A percentile compares a stretch with the other conserved stretches of the same genome.
Conservation (phyloP, 345 rosid genomes). For the Euclidium syriacum region DNA sequence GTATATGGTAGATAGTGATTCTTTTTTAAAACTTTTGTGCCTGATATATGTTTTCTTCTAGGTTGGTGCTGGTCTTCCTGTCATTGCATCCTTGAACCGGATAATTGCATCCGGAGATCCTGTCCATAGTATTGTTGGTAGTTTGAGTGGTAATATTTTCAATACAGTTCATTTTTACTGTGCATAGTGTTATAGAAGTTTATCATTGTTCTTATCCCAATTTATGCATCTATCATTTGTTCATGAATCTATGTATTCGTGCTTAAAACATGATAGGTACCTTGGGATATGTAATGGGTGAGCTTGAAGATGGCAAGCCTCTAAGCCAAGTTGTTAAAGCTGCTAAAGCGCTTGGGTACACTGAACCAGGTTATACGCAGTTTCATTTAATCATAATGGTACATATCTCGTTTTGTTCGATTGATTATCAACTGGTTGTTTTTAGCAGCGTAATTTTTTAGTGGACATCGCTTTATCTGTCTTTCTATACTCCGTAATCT, state of each 20-base stretch:
- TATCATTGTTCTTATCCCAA: neutral
- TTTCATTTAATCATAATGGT: slow-evolving; percentile 1
- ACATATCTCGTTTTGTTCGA: slow-evolving; percentile 6
- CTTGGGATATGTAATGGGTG: slow-evolving; percentile 94
- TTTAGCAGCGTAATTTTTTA: neutral
- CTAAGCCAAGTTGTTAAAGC: slow-evolving; percentile 81
- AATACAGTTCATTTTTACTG: slow-evolving; percentile 5
- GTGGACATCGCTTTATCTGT: neutral
- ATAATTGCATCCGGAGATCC: slow-evolving; percentile 79
- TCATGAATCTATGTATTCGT: neutral
- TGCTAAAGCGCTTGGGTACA: slow-evolving; percentile 86
- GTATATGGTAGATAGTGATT: neutral
- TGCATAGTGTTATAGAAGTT: neutral
- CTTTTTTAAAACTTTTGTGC: neutral
- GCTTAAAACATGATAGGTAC: slow-evolving; percentile 43
- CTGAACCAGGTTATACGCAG: slow-evolving; percentile 71
- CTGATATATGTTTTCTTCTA: slow-evolving; percentile 6
- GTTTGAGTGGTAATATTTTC: slow-evolving; percentile 68
- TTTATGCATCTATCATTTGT: neutral
- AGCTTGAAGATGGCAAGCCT: slow-evolving; percentile 83
- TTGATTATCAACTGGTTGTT: slow-evolving; percentile 6
- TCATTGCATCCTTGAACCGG: slow-evolving; percentile 74
- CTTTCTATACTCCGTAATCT: neutral
- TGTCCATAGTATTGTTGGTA: slow-evolving; percentile 58
- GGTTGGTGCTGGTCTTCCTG: slow-evolving; percentile 99